Conservation (phyloP, 1,284 basidiomycete species). For the Cryptococcus jaspeensis region DNA sequence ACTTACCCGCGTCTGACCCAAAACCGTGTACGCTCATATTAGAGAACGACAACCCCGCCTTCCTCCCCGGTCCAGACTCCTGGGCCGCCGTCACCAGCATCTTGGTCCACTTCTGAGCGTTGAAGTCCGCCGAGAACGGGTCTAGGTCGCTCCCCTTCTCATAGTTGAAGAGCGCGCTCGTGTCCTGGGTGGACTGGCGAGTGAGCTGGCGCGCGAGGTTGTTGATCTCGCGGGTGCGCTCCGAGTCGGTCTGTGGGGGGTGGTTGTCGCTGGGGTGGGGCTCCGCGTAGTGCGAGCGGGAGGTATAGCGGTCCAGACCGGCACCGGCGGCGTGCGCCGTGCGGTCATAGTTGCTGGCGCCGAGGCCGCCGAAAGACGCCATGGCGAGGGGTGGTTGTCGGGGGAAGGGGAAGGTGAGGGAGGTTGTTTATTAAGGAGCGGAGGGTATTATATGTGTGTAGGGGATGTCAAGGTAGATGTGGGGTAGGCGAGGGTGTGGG, state of each 20-base stretch:
- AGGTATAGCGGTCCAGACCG: background rate
- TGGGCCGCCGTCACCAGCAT: constrained; percentile 27
- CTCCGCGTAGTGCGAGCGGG: constrained; percentile 4
- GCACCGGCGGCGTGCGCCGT: constrained; percentile 5
- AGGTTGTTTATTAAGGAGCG: too few relatives aligned
- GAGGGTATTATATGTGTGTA: too few relatives aligned
- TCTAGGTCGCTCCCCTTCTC: constrained; percentile 48
- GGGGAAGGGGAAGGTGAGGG: too few relatives aligned
- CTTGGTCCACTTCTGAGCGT: constrained; percentile 51
- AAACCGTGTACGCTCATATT: constrained; percentile 55
- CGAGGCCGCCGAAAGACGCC: background rate
- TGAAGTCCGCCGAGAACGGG: constrained; percentile 52
- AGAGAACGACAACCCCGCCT: constrained; percentile 54
- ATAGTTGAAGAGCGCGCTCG: constrained; percentile 9
- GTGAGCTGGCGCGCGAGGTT: constrained; percentile 20
- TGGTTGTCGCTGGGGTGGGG: constrained; percentile 1
- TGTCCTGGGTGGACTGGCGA: constrained; percentile 12
- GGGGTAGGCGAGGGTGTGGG: too few relatives aligned
- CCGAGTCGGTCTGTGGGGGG: background rate
- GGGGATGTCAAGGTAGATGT: too few relatives aligned
- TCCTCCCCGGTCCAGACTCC: constrained; percentile 42
- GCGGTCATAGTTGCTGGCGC: constrained; percentile 11
- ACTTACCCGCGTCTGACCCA: constrained; percentile 50
- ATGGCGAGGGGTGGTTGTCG: too few relatives aligned
- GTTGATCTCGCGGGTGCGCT: background rate